Evolutionary conservation across 441 rosid genomes (phyloP).

Genomic region (Biscutella auriculata): DNA sequence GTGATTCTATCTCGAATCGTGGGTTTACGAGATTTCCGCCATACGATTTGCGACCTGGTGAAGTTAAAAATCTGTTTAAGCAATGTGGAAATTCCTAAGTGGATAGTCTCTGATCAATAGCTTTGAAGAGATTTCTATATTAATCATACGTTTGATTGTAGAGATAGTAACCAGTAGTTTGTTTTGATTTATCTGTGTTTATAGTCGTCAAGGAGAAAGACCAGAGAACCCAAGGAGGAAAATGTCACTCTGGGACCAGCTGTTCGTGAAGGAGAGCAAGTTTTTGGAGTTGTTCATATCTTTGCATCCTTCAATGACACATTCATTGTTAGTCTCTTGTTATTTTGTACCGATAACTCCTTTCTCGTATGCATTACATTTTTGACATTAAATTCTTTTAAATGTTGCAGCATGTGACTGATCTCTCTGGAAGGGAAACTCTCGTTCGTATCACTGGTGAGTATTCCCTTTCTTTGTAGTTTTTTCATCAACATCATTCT

Average conservation of each 20-base stretch:
- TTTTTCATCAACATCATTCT: neutral
- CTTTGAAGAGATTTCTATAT: neutral
- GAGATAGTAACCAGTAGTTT: neutral
- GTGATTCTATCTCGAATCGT: neutral
- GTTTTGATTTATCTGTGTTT: neutral
- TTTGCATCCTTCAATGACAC: slow-evolving; percentile 68
- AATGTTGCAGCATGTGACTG: slow-evolving; percentile 55
- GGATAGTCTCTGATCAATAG: neutral
- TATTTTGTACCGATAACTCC: neutral
- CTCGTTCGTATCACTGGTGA: slow-evolving; percentile 65
- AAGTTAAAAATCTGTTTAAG: neutral
- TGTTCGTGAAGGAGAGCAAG: slow-evolving; percentile 49
- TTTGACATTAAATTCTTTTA: neutral
- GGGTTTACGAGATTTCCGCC: neutral
- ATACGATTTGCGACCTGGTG: neutral
- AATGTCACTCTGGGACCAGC: slow-evolving; percentile 54
- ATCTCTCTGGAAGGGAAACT: slow-evolving; percentile 64
- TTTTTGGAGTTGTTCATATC: slow-evolving; percentile 56
- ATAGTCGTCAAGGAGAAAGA: slow-evolving; percentile 35
- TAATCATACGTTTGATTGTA: neutral
- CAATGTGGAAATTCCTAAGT: neutral
- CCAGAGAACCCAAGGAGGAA: slow-evolving; percentile 60
- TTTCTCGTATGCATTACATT: neutral
- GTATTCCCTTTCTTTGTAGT: neutral
- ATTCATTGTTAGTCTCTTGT: slow-evolving; percentile 18